Percentiles rank a stretch among this genome's conserved stretches.
These are phyloP conservation scores for Lichtheimia corymbifera DNA, from an alignment of 371 early-diverging fungal genomes.

Conservation along the genomic window DNA sequence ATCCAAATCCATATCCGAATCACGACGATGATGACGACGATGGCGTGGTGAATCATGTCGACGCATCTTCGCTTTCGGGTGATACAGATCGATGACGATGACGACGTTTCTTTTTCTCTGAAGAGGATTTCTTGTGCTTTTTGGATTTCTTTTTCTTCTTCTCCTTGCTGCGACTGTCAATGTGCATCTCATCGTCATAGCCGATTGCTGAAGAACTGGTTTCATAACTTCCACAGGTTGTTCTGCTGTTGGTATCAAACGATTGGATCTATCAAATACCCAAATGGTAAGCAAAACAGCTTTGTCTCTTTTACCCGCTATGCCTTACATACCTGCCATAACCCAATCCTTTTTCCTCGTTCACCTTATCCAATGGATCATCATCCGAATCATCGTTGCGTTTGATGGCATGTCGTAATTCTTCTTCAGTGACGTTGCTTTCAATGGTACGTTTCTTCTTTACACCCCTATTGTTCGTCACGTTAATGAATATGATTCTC, in stretches of 20 bases:
- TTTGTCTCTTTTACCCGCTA: background rate
- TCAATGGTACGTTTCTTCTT: constrained; percentile 54
- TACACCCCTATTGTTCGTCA: constrained; percentile 40
- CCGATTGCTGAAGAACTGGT: background rate
- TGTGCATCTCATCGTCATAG: constrained; percentile 19
- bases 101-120: constrained; percentile 29
- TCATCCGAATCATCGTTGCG: constrained; percentile 45
- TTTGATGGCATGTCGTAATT: constrained; percentile 57
- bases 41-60: constrained; percentile 4
- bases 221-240: constrained; percentile 29
- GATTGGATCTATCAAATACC: constrained; percentile 18
- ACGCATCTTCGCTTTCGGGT: background rate
- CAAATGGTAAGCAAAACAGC: background rate
- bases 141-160: constrained; percentile 42
- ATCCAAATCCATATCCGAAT: background rate
- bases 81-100: constrained; percentile 16
- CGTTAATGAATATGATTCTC: background rate
- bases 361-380: constrained; percentile 26
- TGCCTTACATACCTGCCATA: constrained; percentile 50
- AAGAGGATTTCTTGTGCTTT: constrained; percentile 35
- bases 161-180: constrained; percentile 29
- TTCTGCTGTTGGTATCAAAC: constrained; percentile 23
- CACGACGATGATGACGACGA: background rate
- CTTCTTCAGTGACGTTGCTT: constrained; percentile 59
- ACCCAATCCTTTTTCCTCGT: constrained; percentile 63